Base-by-base conservation (phyloP, 306 rosid genomes). In the Pyrus bretschneideri region DNA sequence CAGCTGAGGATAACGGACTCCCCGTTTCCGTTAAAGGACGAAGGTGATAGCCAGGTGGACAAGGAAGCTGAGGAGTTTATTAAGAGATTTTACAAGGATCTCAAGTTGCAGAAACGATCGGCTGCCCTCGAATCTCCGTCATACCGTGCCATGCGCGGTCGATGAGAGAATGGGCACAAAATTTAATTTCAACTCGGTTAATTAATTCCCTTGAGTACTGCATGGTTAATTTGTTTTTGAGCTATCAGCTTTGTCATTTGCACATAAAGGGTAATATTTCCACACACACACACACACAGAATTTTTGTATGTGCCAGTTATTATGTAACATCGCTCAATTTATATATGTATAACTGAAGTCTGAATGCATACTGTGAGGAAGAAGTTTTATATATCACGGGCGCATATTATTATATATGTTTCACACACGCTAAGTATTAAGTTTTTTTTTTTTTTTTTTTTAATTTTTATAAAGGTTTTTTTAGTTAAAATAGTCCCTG, bases 1-100 rank as follows among this genome's bases (percentile, higher is more conserved):
- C 87, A 90, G 70, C 76, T 93, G n/a, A 81, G 97, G 52, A 77
- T 93, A 30, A 91, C 98, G 0, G 98, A 93, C 80, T 93, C 98
- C 3, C 98, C 98, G 38, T 93, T 93, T 67, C 96, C 98, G 45
- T 11, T 90, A 25, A 91, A 82, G 71, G 89, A 89, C 11, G 97
- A 90, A 1, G 93, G 88, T 4, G 90, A 88, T 59, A 69, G 81
- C 70, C 88, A 85, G 12, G 93, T 90, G 59, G 98, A 95, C 40
- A 69, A 69, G 72, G 90, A 88, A 19, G 97, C 96, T 2, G 97
- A 92, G 70, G 97, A 92, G 55, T 95, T 95, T 46, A 94, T 94
- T 23, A 89, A 84, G 51, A 86, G 80, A 82, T 94, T 94, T 30
- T 91, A 94, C 64, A 90, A 49, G 18, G 85, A 91, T 61, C 93